phyloP scores from a whole-genome alignment of 768 basidiomycete genomes.

The Asterophora lycoperdoides region DNA sequence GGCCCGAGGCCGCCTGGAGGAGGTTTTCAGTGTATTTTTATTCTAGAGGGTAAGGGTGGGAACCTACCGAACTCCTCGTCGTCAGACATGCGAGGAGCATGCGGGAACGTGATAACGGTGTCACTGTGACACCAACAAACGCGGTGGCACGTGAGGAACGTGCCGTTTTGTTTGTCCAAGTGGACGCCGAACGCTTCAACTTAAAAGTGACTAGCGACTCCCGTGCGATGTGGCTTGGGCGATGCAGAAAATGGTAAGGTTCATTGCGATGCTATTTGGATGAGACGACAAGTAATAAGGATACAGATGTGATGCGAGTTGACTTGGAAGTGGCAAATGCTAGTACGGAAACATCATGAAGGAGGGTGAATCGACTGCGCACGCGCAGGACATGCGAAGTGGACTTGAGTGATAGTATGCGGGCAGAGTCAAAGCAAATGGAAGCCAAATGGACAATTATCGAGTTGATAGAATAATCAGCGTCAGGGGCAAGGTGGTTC shows the following conservation, averaged over 20 bases:
- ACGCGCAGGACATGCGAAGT: not conserved
- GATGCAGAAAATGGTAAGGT: not conserved
- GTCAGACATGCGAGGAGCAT: constrained; percentile 17
- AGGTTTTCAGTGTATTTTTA: not conserved
- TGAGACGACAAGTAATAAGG: not conserved
- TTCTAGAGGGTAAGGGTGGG: not conserved
- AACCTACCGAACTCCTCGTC: constrained; percentile 18
- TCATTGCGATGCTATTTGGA: not conserved
- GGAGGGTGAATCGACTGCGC: constrained; percentile 4
- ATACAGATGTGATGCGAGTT: not conserved
- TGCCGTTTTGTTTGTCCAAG: constrained; percentile 5
- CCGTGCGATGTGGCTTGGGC: no score
- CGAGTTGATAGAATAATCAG: not conserved
- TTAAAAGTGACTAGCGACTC: no score
- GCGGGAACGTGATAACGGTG: constrained; percentile 1
- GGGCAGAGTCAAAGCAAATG: not conserved
- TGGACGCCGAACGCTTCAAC: no score
- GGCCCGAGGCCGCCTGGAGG: constrained; percentile 16
- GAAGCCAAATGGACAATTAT: not conserved
- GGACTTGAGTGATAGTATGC: not conserved
- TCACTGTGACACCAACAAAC: constrained; percentile 18
- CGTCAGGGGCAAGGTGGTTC: no score
- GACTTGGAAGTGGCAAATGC: not conserved
- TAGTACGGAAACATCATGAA: not conserved
- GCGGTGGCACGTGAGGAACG: constrained; percentile 15